Evolutionary conservation across 2,329 filamentous ascomycete genomes (phyloP).

Genomic region (Talaromyces islandicus): DNA sequence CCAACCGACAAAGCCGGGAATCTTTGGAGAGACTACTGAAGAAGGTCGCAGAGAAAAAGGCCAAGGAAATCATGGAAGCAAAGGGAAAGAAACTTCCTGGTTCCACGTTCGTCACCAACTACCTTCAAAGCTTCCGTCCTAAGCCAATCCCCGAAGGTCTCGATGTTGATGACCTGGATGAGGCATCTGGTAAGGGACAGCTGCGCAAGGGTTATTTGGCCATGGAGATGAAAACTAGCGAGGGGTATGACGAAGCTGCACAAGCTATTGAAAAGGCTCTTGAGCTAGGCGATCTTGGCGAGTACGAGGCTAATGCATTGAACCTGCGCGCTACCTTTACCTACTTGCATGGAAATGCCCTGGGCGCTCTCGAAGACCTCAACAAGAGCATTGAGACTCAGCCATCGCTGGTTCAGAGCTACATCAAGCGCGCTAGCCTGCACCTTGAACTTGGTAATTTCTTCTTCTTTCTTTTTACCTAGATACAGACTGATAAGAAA

Average conservation of each 20-base stretch:
- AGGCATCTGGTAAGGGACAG: conserved; percentile 76
- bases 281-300: conserved; percentile 70
- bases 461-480: neutral
- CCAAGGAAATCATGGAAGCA: conserved; percentile 74
- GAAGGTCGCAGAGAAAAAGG: conserved; percentile 93
- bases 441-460: conserved; percentile 78
- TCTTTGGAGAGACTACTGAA: conserved; percentile 90
- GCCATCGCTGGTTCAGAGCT: conserved; percentile 84
- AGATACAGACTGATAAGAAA: conserved; percentile 24
- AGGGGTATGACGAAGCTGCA: conserved; percentile 86
- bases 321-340: conserved; percentile 96
- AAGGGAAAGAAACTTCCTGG: conserved; percentile 86
- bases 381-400: conserved; percentile 91
- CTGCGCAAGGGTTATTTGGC: conserved; percentile 76
- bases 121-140: conserved; percentile 93
- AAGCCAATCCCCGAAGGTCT: conserved; percentile 74
- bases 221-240: conserved; percentile 78
- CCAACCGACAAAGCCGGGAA: conserved; percentile 81
- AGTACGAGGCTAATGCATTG: conserved; percentile 84
- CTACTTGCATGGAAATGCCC: conserved; percentile 83
- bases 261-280: conserved; percentile 81
- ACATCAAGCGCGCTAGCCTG: conserved; percentile 98
- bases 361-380: conserved; percentile 74
- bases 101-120: conserved; percentile 96
- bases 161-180: conserved; percentile 72